Percentiles rank a stretch among this genome's conserved stretches.
These are phyloP conservation scores for Trichoderma sp. DNA, from an alignment of 2,329 filamentous ascomycete species.

Conservation along the genomic window DNA sequence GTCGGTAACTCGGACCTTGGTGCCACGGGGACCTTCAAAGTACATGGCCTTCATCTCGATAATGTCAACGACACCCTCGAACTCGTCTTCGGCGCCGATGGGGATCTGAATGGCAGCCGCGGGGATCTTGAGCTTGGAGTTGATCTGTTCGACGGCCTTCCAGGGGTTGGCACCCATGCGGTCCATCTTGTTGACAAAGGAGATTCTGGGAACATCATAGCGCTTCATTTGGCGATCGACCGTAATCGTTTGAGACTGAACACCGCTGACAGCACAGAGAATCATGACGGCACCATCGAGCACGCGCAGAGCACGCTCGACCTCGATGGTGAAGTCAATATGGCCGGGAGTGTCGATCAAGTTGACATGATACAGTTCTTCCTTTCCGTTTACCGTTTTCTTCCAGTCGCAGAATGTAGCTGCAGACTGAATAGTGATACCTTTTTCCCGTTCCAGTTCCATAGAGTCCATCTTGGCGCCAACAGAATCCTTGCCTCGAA, in stretches of 20 bases:
- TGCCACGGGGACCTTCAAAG: conserved; percentile 82
- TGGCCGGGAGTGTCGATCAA: conserved; percentile 98
- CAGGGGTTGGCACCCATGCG: conserved; percentile 98
- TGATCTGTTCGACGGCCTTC: conserved; percentile 97
- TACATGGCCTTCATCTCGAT: conserved; percentile 92
- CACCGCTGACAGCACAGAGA: conserved; percentile 92
- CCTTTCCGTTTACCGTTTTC: conserved; percentile 79
- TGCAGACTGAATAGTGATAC: conserved; percentile 97
- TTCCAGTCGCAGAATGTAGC: conserved; percentile 98
- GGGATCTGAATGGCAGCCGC: conserved; percentile 94
- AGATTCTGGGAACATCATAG: conserved; percentile 93
- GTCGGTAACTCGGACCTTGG: conserved; percentile 72
- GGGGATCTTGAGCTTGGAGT: conserved; percentile 88
- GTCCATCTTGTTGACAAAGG: conserved; percentile 99
- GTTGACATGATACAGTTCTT: conserved; percentile 95
- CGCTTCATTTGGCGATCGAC: conserved; percentile 98
- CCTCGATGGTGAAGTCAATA: conserved; percentile 99
- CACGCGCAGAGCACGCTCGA: conserved; percentile 91
- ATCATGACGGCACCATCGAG: conserved; percentile 98
- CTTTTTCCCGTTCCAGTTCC: conserved; percentile 97
- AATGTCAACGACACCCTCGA: conserved; percentile 89
- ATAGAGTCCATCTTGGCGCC: conserved; percentile 99
- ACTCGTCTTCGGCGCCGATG: conserved; percentile 88
- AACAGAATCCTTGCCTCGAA: conserved; percentile 89
- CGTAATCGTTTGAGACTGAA: conserved; percentile 97